phyloP scores from a whole-genome alignment of 352 stramenopile genomes.

The Phytophthora constricta region DNA sequence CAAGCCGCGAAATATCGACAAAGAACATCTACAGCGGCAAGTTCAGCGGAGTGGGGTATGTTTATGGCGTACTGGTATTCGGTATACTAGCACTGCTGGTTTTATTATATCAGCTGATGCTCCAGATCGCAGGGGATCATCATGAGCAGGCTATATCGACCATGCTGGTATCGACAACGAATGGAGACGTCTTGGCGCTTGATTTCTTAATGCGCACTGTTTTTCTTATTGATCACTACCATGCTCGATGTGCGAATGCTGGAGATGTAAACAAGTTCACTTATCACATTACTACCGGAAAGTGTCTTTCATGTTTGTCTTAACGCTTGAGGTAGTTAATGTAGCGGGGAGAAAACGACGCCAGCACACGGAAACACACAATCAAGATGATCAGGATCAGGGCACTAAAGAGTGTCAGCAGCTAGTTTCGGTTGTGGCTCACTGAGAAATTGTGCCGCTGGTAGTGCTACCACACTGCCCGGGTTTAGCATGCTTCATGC shows the following conservation, averaged over 20 bases:
- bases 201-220: too few relatives aligned
- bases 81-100: slow-evolving; percentile 64
- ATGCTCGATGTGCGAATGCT: too few relatives aligned
- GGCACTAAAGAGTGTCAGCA: too few relatives aligned
- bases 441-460: too few relatives aligned
- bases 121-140: slow-evolving; percentile 38
- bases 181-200: too few relatives aligned
- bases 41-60: slow-evolving; percentile 63
- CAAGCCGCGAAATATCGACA: slow-evolving; percentile 52
- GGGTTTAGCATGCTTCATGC: slow-evolving; percentile 45
- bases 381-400: slow-evolving; percentile 35
- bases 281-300: too few relatives aligned
- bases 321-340: slow-evolving; percentile 50
- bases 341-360: slow-evolving; percentile 45
- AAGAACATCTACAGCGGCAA: slow-evolving; percentile 68
- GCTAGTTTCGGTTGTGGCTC: too few relatives aligned
- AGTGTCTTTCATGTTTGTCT: too few relatives aligned
- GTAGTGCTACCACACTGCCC: too few relatives aligned
- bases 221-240: too few relatives aligned
- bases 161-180: not conserved
- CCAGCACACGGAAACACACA: slow-evolving; percentile 39
- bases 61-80: slow-evolving; percentile 74
- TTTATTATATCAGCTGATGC: slow-evolving; percentile 64
- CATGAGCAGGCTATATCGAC: not conserved
- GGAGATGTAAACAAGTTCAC: too few relatives aligned